phyloP scores from a whole-genome alignment of 352 stramenopile species.

The Halophytophthora polymorphica region DNA sequence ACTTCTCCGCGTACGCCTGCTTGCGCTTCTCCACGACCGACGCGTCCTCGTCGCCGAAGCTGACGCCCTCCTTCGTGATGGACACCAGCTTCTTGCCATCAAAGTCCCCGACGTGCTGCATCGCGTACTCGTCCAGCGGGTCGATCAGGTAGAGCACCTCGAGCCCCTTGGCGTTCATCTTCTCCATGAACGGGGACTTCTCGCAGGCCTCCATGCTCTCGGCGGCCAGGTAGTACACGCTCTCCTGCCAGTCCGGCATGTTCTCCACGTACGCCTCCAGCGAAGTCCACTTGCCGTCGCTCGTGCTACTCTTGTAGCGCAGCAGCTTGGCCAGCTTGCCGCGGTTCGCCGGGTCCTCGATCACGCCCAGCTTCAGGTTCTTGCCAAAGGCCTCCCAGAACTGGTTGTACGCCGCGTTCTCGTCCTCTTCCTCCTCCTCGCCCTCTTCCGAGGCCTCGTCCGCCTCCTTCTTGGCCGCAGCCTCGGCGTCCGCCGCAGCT shows the following conservation, averaged over 20 bases:
- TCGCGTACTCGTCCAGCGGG: slow-evolving; percentile 97
- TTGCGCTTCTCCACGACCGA: slow-evolving; percentile 92
- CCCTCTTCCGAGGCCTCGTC: slow-evolving; percentile 37
- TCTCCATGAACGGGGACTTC: slow-evolving; percentile 97
- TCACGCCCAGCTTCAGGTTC: slow-evolving; percentile 98
- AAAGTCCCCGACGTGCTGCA: slow-evolving; percentile 93
- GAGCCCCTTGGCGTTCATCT: slow-evolving; percentile 94
- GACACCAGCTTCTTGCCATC: slow-evolving; percentile 95
- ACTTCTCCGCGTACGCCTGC: slow-evolving; percentile 96
- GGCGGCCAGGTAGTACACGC: slow-evolving; percentile 98
- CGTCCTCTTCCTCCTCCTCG: slow-evolving; percentile 54
- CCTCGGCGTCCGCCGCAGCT: slow-evolving; percentile 48
- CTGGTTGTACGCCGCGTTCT: slow-evolving; percentile 92
- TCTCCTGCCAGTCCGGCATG: slow-evolving; percentile 99
- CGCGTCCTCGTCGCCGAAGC: slow-evolving; percentile 98
- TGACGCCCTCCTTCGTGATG: slow-evolving; percentile 98
- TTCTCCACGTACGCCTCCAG: slow-evolving; percentile 96
- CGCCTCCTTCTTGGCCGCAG: slow-evolving; percentile 79
- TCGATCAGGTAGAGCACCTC: slow-evolving; percentile 99
- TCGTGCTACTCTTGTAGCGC: slow-evolving; percentile 95
- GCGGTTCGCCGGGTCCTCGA: slow-evolving; percentile 96
- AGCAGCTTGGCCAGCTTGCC: slow-evolving; percentile 96
- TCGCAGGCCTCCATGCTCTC: slow-evolving; percentile 91
- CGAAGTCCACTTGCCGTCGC: slow-evolving; percentile 89
- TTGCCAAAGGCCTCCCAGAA: slow-evolving; percentile 99